Percentiles rank a stretch among this genome's conserved stretches.
Evolutionary conservation across 805 yeast species (phyloP).

Genomic region (Suhomyces kilbournensis): DNA sequence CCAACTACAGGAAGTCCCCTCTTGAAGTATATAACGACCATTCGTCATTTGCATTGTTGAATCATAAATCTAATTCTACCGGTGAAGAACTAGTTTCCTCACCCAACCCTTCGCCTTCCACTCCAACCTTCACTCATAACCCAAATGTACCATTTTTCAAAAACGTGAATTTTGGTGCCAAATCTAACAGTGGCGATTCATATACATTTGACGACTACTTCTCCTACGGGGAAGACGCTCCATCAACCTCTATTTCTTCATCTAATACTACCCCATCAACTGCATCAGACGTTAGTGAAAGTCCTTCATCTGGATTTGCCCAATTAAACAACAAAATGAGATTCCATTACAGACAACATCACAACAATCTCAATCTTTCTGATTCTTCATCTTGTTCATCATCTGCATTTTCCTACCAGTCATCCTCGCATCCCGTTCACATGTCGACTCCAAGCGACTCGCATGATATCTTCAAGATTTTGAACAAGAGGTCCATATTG

Average conservation of each 20-base stretch:
- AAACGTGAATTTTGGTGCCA: conserved; percentile 34
- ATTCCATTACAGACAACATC: conserved; percentile 35
- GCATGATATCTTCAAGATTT: conserved; percentile 29
- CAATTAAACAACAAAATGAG: conserved; percentile 25
- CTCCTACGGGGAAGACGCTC: conserved; percentile 25
- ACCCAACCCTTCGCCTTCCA: conserved; percentile 5
- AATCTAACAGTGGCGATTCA: conserved; percentile 17
- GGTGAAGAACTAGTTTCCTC: conserved; percentile 1
- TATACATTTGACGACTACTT: conserved; percentile 33
- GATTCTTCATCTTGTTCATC: conserved; percentile 3
- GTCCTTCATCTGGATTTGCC: conserved; percentile 1
- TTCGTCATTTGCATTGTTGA: conserved; percentile 32
- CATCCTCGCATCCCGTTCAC: background rate
- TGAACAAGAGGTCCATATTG: conserved; percentile 35
- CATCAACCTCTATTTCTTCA: background rate
- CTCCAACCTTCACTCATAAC: conserved; percentile 7
- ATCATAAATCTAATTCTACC: conserved; percentile 11
- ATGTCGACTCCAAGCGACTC: conserved; percentile 11
- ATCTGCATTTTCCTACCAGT: background rate
- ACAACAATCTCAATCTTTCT: conserved; percentile 34
- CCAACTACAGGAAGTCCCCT: conserved; percentile 24
- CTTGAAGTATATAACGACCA: conserved; percentile 32
- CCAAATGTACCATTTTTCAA: conserved; percentile 32
- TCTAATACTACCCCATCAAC: conserved; percentile 6
- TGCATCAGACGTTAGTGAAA: conserved; percentile 4